These are phyloP conservation scores for Phialemoniopsis sp. DNA, from an alignment of 2,329 filamentous ascomycete genomes.

Conservation along the genomic window DNA sequence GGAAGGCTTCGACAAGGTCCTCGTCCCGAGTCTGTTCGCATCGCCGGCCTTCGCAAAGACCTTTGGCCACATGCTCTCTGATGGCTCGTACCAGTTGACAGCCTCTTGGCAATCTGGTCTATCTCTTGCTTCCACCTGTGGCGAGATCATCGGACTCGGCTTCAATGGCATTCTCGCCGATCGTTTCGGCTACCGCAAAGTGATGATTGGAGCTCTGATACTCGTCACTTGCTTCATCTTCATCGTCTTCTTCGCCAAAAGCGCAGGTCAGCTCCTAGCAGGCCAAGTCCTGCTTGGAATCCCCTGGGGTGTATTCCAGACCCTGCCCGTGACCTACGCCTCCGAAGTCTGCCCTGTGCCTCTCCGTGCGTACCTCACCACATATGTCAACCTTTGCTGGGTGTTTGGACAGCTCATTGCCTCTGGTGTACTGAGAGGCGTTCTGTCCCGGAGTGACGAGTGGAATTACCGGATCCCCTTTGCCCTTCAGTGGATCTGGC, in stretches of 20 bases:
- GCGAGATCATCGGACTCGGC: constrained; percentile 2
- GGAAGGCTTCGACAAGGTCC: constrained; percentile 27
- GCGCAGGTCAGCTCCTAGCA: constrained; percentile 28
- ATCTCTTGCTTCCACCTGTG: too few species aligned
- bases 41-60: constrained; percentile 26
- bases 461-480: constrained; percentile 29
- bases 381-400: constrained; percentile 42
- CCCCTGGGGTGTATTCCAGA: constrained; percentile 13
- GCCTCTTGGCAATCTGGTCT: too few species aligned
- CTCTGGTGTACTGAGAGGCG: constrained; percentile 15
- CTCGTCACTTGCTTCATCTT: constrained; percentile 37
- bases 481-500: constrained; percentile 30
- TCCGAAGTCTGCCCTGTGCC: constrained; percentile 26
- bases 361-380: constrained; percentile 32
- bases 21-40: constrained; percentile 13
- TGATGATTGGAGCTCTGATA: constrained; percentile 35
- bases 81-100: too few species aligned
- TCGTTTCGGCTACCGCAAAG: constrained; percentile 35
- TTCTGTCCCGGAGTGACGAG: constrained; percentile 10
- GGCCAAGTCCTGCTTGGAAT: constrained; percentile 42
- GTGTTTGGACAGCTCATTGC: constrained; percentile 15
- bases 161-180: constrained; percentile 36
- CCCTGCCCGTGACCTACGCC: constrained; percentile 21
- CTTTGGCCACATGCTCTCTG: neutral
- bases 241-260: constrained; percentile 38